Percentiles rank a stretch among this genome's conserved stretches.
Evolutionary conservation across 148 eudicot genomes (phyloP).

Genomic region (Linanthus parryae): DNA sequence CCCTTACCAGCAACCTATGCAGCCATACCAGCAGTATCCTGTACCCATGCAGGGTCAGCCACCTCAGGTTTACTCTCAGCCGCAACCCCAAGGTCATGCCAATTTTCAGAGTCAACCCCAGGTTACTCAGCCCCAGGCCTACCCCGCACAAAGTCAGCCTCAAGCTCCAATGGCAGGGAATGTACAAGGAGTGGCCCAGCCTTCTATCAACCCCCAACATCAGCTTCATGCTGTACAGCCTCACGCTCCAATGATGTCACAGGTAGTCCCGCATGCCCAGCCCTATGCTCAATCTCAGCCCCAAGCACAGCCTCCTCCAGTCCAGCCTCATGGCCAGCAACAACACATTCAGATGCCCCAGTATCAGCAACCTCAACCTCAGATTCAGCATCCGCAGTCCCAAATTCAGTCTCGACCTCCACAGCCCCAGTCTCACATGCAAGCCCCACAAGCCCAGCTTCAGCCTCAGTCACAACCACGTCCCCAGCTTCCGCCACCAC

Average conservation of each 20-base stretch:
- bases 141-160: slow-evolving; percentile 23
- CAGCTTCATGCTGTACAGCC: slow-evolving; percentile 29
- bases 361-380: slow-evolving; percentile 42
- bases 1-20: slow-evolving; percentile 58
- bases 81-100: slow-evolving; percentile 29
- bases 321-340: slow-evolving; percentile 30
- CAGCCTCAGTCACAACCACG: slow-evolving; percentile 34
- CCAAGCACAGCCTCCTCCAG: slow-evolving; percentile 12
- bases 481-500: slow-evolving; percentile 19
- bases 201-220: slow-evolving; percentile 25
- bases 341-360: slow-evolving; percentile 37
- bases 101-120: slow-evolving; percentile 27
- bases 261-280: slow-evolving; percentile 26
- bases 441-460: slow-evolving; percentile 29
- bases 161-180: no score
- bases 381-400: slow-evolving; percentile 21
- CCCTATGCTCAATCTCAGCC: slow-evolving; percentile 28
- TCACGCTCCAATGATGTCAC: slow-evolving; percentile 26
- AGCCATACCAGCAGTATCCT: slow-evolving; percentile 52
- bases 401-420: slow-evolving; percentile 37
- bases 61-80: slow-evolving; percentile 29
- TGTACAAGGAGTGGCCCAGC: no score
- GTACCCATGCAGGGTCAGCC: slow-evolving; percentile 35
- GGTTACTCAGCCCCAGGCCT: slow-evolving; percentile 17
- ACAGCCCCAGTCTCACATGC: slow-evolving; percentile 39